These are phyloP conservation scores for Phylloporus rhodoxanthus DNA, from an alignment of 768 basidiomycete genomes.

Conservation along the genomic window DNA sequence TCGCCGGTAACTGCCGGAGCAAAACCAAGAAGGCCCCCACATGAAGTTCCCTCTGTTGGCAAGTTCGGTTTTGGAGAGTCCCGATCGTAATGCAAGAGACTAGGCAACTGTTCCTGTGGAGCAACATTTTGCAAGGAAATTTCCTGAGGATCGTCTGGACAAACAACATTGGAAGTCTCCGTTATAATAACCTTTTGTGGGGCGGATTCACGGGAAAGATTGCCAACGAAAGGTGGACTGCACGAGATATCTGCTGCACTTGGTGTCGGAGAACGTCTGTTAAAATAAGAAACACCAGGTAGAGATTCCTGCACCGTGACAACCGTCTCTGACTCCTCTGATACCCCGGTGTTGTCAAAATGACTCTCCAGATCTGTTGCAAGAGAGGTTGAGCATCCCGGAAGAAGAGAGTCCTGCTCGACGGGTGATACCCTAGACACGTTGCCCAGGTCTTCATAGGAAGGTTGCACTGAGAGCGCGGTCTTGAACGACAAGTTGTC, in stretches of 20 bases:
- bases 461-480: conserved; percentile 23
- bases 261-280: not conserved
- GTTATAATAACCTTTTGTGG: not conserved
- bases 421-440: conserved; percentile 11
- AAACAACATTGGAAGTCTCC: not conserved
- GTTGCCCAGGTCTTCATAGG: conserved; percentile 17
- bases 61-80: not conserved
- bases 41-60: not conserved
- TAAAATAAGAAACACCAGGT: not conserved
- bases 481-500: conserved; percentile 19
- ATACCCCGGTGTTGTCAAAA: not conserved
- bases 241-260: not conserved
- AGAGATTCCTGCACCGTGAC: not conserved
- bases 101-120: not conserved
- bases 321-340: not conserved
- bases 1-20: not conserved
- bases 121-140: not conserved
- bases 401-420: conserved; percentile 16
- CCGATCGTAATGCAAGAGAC: not conserved
- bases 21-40: not conserved
- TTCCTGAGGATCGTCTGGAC: not conserved
- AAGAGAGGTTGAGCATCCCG: conserved; percentile 14
- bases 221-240: not conserved
- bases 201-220: not conserved
- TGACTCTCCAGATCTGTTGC: not conserved